These are phyloP conservation scores for Mycena rosella DNA, from an alignment of 768 basidiomycete species.

Conservation along the genomic window DNA sequence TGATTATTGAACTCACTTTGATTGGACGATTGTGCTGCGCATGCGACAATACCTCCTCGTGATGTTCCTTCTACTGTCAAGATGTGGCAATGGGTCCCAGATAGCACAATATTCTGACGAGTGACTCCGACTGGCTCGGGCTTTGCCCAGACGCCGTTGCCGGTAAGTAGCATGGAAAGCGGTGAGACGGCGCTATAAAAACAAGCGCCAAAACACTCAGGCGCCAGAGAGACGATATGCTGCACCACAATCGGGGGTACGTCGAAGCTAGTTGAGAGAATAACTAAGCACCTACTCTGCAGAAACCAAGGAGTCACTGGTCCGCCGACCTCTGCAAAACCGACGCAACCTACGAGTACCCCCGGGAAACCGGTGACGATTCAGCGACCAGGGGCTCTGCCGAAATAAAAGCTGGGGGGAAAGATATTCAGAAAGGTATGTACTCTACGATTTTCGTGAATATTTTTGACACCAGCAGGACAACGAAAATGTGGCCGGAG, in stretches of 20 bases:
- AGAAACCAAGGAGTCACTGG: conserved; percentile 22
- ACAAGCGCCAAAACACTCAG: too few relatives aligned
- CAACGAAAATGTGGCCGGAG: too few relatives aligned
- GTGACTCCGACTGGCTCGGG: too few relatives aligned
- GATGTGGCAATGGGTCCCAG: not conserved
- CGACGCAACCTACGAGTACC: conserved; percentile 7
- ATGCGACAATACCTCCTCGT: conserved; percentile 15
- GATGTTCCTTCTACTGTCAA: conserved; percentile 7
- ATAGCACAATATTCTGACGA: not conserved
- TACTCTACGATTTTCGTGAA: conserved; percentile 14
- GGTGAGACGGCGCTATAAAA: too few relatives aligned
- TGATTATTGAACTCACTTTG: conserved; percentile 18
- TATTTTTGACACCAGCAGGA: conserved; percentile 14
- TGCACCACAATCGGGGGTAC: too few relatives aligned
- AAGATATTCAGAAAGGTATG: too few relatives aligned
- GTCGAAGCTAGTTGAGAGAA: conserved; percentile 21
- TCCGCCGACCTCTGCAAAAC: conserved; percentile 16
- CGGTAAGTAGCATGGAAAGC: conserved; percentile 11
- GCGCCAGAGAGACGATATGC: too few relatives aligned
- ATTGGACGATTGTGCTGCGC: conserved; percentile 22
- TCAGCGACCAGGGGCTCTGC: conserved; percentile 18
- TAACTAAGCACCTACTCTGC: conserved; percentile 14
- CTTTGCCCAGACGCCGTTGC: conserved; percentile 18
- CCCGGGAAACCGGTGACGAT: conserved; percentile 13
- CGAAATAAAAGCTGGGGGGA: conserved; percentile 8